These are phyloP conservation scores for Linum lewisii DNA, from an alignment of 345 rosid genomes.

Conservation along the genomic window DNA sequence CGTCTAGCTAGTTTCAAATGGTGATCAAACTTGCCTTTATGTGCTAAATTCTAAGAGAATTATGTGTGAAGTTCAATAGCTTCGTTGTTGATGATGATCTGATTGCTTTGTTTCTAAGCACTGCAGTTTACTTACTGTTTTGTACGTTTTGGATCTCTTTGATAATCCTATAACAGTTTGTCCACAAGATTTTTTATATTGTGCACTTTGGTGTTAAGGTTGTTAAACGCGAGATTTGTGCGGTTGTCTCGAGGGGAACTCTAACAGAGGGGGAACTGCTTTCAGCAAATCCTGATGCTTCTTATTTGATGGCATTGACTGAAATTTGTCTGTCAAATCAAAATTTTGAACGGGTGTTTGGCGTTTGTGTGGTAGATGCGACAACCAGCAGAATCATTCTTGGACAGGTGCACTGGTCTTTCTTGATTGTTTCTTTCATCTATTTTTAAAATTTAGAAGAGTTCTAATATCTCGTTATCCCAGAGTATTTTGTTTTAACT, in stretches of 20 bases:
- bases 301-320: conserved; percentile 76
- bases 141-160: neutral
- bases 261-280: conserved; percentile 85
- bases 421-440: conserved; percentile 1
- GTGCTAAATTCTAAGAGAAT: too few relatives aligned
- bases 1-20: too few relatives aligned
- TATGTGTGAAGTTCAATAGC: too few relatives aligned
- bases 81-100: too few relatives aligned
- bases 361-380: conserved; percentile 84
- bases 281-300: conserved; percentile 80
- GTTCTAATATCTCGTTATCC: conserved; percentile 1
- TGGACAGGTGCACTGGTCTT: conserved; percentile 57
- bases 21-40: too few relatives aligned
- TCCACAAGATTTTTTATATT: conserved; percentile 14
- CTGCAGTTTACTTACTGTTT: neutral
- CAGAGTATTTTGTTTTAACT: conserved; percentile 9
- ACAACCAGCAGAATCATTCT: conserved; percentile 73
- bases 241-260: conserved; percentile 84
- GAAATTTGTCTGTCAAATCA: conserved; percentile 37
- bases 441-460: neutral
- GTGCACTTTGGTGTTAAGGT: conserved; percentile 44
- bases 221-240: conserved; percentile 95
- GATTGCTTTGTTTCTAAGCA: neutral
- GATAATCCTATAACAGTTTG: neutral
- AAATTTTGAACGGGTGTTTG: conserved; percentile 41